These are phyloP conservation scores for Dendryphion nanum DNA, from an alignment of 2,329 filamentous ascomycete species.

Conservation along the genomic window DNA sequence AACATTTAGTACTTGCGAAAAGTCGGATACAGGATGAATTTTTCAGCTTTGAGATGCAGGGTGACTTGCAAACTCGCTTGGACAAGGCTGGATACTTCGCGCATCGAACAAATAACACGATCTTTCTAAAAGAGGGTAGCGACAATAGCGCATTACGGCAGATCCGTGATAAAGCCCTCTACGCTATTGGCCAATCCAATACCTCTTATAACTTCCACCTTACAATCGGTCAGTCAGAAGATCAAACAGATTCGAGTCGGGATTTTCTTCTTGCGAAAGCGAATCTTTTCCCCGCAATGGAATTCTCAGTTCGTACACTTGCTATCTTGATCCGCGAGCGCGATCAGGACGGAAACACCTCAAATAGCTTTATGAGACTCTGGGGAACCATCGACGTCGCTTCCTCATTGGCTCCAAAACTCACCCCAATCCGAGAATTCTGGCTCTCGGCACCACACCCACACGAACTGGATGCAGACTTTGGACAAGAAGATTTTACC, in stretches of 20 bases:
- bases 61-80: constrained; percentile 25
- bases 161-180: constrained; percentile 18
- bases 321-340: constrained; percentile 55
- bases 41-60: not conserved
- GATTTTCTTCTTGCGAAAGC: constrained; percentile 55
- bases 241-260: constrained; percentile 46
- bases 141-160: constrained; percentile 5
- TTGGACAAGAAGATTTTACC: constrained; percentile 4
- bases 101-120: constrained; percentile 51
- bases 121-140: constrained; percentile 20
- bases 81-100: constrained; percentile 48
- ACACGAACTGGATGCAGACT: not conserved
- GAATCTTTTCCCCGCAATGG: constrained; percentile 46
- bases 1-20: constrained; percentile 47
- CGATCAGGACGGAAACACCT: constrained; percentile 23
- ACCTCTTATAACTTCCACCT: constrained; percentile 49
- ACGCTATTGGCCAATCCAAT: constrained; percentile 22
- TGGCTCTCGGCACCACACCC: constrained; percentile 7
- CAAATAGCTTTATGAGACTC: constrained; percentile 53
- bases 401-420: not conserved
- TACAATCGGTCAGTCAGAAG: constrained; percentile 60
- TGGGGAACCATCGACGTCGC: constrained; percentile 52
- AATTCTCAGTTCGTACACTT: constrained; percentile 52
- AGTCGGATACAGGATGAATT: constrained; percentile 42
- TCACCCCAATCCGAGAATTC: constrained; percentile 8